Evolutionary conservation across 148 eudicot species (phyloP).

Genomic region (Selenicereus undatus): DNA sequence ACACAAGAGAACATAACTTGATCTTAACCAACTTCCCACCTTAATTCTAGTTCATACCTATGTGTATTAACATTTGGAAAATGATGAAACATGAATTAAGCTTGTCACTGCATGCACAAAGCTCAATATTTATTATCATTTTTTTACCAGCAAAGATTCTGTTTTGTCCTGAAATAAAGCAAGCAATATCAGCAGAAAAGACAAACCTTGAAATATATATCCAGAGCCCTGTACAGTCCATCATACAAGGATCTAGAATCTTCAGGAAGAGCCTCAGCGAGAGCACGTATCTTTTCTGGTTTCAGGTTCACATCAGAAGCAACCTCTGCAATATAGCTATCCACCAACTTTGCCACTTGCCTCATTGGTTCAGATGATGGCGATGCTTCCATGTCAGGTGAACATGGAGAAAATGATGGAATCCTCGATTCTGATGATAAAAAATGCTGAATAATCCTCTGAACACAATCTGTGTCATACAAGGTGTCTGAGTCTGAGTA

Average conservation of each 20-base stretch:
- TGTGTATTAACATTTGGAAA: too few relatives aligned
- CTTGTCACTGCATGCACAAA: background rate
- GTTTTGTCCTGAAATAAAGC: background rate
- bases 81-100: too few relatives aligned
- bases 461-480: slow-evolving; percentile 75
- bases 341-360: slow-evolving; percentile 76
- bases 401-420: slow-evolving; percentile 49
- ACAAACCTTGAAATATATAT: slow-evolving; percentile 86
- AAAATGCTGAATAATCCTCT: slow-evolving; percentile 69
- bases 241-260: slow-evolving; percentile 84
- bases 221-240: slow-evolving; percentile 87
- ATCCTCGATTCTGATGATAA: slow-evolving; percentile 37
- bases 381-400: slow-evolving; percentile 46
- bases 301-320: slow-evolving; percentile 92
- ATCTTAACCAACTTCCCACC: too few relatives aligned
- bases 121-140: background rate
- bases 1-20: too few relatives aligned
- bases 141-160: background rate
- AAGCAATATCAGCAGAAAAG: background rate
- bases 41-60: too few relatives aligned
- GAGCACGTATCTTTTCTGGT: slow-evolving; percentile 61
- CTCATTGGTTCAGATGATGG: slow-evolving; percentile 54
- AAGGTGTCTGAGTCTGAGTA: slow-evolving; percentile 77
- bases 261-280: slow-evolving; percentile 82
- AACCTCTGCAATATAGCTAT: slow-evolving; percentile 83